Evolutionary conservation across 2,329 filamentous ascomycete genomes (phyloP), one percentile per base, ranked within the genome.

Genomic region (Fusarium neocosmosporiellum): DNA sequence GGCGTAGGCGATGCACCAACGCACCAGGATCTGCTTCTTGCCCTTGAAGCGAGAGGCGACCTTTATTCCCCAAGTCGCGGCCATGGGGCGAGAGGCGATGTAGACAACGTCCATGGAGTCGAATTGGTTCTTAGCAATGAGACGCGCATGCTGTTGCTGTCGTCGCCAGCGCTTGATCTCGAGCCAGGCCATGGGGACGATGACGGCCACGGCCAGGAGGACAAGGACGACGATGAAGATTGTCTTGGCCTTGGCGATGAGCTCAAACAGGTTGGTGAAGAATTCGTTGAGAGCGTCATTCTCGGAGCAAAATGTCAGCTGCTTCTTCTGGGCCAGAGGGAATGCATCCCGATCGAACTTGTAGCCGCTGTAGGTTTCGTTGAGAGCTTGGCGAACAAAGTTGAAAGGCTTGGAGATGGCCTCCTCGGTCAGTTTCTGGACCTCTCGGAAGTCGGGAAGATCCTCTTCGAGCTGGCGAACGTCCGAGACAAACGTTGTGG

Each of bases 91-190:
- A 36, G 94, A 95, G 34, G 92, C 91, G 74, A 98, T 93, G 83
- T 98, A 97, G 46, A 97, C 90, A 37, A 95, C 91, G 79, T 98
- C 96, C 87, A 98, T 91, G 1, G 93, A 89, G 78, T 98, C 95
- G 79, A 91, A 91, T 33, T 90, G 88, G 63, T 92, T 86, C 73
- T 88, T 85, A 53, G 87, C 85, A 74, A 97, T 88, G 34, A 95
- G 85, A 63, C 87, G 84, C 24, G 93, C 89, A 66, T 92, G 91
- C 73, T 91, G 86, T 80, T 92, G 89, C 87, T 95, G 93, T 34
- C 86, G 88, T 53, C 90, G 88, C 90, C 92, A 98, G 62, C 93
- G 88, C 73, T 90, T 89, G 69, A 95, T 91, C 83, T 98, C 95
- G 67, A 92, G 86, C 82, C 89, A 95, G 14, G 91, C 93, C 91